Evolutionary conservation across 73 alveolate genomes (phyloP), one percentile per base, ranked within the genome.

Genomic region (Urostyla sp.): DNA sequence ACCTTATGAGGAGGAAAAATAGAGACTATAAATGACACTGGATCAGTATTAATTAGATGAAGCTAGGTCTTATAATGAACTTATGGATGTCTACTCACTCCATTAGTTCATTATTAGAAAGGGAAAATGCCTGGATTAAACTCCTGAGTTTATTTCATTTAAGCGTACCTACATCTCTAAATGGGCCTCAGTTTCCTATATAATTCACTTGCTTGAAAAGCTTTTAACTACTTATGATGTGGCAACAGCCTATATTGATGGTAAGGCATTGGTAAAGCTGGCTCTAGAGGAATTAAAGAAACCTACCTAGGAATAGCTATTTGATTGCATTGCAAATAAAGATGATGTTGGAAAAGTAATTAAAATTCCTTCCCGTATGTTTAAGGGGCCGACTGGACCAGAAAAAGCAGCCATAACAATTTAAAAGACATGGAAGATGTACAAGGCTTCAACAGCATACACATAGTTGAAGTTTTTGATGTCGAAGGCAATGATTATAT

Each of bases 101-200:
- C 97, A 91, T 69, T 84, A 87, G 87, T 91, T 91, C 63, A 91
- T 91, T 40, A 89, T 91, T 18, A 45, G 97, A 53, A 87, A 88
- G 43, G 95, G 95, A 0, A 78, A 87, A 40, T 81, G 84, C 28
- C 72, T 91, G 6, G 92, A 90, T 51, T 27, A 84, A 2, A 91
- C 97, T 23, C 97, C 97, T 60, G 97, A 91, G 73, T 91, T 87
- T 76, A 79, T 88, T 13, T 82, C 94, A 2, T 91, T 75, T 61
- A 90, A 91, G 61, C 72, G 97, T 35, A 91, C 92, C 15, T 91
- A 81, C 52, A 72, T 61, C 36, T 35, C 77, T 15, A 72, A 78
- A 75, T 91, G 97, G 95, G 95, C 89, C 11, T 35, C 86, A 45
- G 76, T 91, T n/a, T 67, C 88, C 6, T 87, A 90, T 37, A 48